Evolutionary conservation across 148 eudicot species (phyloP), one percentile per base, ranked within the genome.

Genomic region (Cornus florida): DNA sequence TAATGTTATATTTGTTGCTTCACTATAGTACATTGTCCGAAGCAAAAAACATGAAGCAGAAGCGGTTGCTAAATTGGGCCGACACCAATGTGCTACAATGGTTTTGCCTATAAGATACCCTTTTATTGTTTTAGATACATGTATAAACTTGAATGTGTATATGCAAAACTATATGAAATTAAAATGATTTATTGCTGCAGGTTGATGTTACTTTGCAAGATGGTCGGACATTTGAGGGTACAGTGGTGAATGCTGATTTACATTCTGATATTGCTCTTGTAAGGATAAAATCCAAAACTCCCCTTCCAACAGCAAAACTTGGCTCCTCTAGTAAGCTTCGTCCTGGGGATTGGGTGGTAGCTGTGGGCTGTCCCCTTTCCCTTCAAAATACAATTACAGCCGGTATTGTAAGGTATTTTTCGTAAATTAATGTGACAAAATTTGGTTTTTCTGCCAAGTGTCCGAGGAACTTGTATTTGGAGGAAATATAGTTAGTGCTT

Each of bases 271-370:
- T 95, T 53, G 98, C 98, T 24, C 85, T 95, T 59, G 90, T 95
- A 35, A 95, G 87, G 81, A 93, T 95, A 81, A 91, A 88, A 66
- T 88, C 98, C 2, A 95, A 88, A 82, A 77, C 90, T 83, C 98
- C 98, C 62, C 93, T 95, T 78, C 98, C 98, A 66, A 79, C 87
- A 20, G 98, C 98, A 22, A 90, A 88, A 84, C 91, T 95, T 71
- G 97, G 97, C 66, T 75, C 87, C 67, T 95, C 97, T 43, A 88
- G 84, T 81, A 88, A 86, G 84, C 99, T 95, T 84, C 97, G 97
- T 78, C 97, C 99, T 57, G 99, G 99, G 71, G 99, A 95, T 78
- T 93, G 98, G 98, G 99, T 93, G 78, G 78, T 95, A 81, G 97
- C 99, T 75, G 66, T 93, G 91, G 99, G 99, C 48, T 93, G 97